phyloP scores from a whole-genome alignment of 2,329 filamentous ascomycete species.

The Fusarium mundagurra region DNA sequence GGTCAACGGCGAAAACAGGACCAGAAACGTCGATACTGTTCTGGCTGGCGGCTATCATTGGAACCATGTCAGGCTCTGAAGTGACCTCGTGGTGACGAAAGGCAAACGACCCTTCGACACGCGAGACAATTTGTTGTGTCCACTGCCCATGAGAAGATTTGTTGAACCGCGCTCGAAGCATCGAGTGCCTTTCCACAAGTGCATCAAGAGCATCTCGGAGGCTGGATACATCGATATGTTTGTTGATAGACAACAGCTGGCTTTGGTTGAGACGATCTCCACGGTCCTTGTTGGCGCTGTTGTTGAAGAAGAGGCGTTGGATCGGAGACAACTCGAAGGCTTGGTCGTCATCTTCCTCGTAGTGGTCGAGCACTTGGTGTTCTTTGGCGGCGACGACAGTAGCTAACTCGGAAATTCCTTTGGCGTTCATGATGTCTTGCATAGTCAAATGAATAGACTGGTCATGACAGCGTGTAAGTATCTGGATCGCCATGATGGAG shows the following conservation, averaged over 20 bases:
- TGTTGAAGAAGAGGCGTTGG: slow-evolving; percentile 54
- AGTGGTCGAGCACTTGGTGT: not conserved
- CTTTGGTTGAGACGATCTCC: slow-evolving; percentile 57
- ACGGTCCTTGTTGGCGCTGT: slow-evolving; percentile 25
- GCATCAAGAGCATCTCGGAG: slow-evolving; percentile 37
- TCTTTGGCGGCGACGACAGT: not conserved
- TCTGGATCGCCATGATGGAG: slow-evolving; percentile 55
- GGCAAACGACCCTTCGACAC: slow-evolving; percentile 26
- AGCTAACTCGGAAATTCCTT: slow-evolving; percentile 44
- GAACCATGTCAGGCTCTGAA: not conserved
- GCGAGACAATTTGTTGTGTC: slow-evolving; percentile 38
- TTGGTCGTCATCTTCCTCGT: not conserved
- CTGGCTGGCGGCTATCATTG: slow-evolving; percentile 2
- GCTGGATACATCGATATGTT: not conserved
- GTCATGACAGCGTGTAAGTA: slow-evolving; percentile 51
- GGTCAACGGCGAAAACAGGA: slow-evolving; percentile 8
- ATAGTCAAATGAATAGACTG: slow-evolving; percentile 46
- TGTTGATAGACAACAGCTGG: slow-evolving; percentile 49
- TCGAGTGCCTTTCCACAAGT: slow-evolving; percentile 47
- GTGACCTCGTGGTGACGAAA: slow-evolving; percentile 31
- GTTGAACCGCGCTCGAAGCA: slow-evolving; percentile 50
- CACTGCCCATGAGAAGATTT: slow-evolving; percentile 14
- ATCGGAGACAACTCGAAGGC: slow-evolving; percentile 55
- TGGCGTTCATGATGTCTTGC: slow-evolving; percentile 45
- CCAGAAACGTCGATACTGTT: not conserved